Base-by-base conservation (phyloP, 441 rosid genomes). In the Macaranga tanarius region DNA sequence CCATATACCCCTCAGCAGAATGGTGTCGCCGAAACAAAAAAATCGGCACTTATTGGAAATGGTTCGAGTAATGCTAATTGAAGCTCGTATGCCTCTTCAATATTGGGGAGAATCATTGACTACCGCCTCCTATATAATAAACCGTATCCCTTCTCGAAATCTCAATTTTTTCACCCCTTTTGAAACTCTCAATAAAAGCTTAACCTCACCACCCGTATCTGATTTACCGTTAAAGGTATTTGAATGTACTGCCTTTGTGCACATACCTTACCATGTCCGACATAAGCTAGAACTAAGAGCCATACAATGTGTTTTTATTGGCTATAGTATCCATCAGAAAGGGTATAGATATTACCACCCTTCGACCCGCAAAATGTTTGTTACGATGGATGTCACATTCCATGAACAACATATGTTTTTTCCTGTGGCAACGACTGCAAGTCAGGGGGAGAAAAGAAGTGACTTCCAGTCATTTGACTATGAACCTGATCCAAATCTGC, bases 351-450 rank as follows among this genome's bases (percentile, higher is more conserved):
- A 59, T 19, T 71, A 7, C 6, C 57, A 61, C n/a, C 74, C 48
- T 4, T 16, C 45, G 1, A 25, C 12, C 1, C 0, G 26, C 0
- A 58, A 25, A 2, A 1, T 60, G 7, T 26, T 47, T 60, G 58
- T 60, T 13, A 23, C 12, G 2, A 23, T 44, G 1, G 42, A 70
- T 59, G 26, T 42, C 2, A 0, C 25, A 4, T 60, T 59, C 2
- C 48, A 71, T 71, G 59, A 60, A 60, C 5, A 44, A 0, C 12
- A 19, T 0, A 71, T 71, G 45, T 71, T 17, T 17, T 71, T 42
- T 45, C 31, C n/a, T n/a, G n/a, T n/a, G n/a, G n/a, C n/a, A n/a
- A n/a, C n/a, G 34, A 38, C 44, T 65, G 31, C 25, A 34, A 44
- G 34, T 66, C 13, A 25, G 4, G 22, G 58, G 48, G 66, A 55